Percentiles rank a stretch among this genome's conserved stretches.
phyloP scores from a whole-genome alignment of 2,329 filamentous ascomycete species.

The Alternaria brassicae region DNA sequence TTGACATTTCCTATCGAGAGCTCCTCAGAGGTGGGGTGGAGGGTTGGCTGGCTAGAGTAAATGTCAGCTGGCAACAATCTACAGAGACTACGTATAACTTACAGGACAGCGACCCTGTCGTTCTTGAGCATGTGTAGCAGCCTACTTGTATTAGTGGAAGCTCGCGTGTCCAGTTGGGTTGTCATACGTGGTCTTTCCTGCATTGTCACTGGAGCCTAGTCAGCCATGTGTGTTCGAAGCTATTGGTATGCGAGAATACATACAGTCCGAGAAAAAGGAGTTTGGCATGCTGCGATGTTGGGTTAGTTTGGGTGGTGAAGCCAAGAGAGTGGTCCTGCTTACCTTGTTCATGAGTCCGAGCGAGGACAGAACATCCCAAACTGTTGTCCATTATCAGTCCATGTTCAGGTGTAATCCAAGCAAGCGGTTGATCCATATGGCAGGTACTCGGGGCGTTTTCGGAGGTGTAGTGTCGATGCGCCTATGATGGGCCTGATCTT shows the following conservation, averaged over 20 bases:
- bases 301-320: slow-evolving; percentile 13
- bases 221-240: slow-evolving; percentile 15
- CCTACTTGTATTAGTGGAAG: slow-evolving; percentile 24
- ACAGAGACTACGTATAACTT: slow-evolving; percentile 53
- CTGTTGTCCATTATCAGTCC: slow-evolving; percentile 53
- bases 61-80: slow-evolving; percentile 9
- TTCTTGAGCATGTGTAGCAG: slow-evolving; percentile 91
- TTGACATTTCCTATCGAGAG: slow-evolving; percentile 66
- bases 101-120: slow-evolving; percentile 87
- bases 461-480: not conserved
- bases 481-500: slow-evolving; percentile 1
- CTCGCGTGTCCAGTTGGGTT: not conserved
- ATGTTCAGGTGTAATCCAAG: not conserved
- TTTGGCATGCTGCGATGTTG: slow-evolving; percentile 65
- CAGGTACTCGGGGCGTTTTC: not conserved
- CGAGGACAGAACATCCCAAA: slow-evolving; percentile 87
- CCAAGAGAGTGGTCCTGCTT: slow-evolving; percentile 5
- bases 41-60: slow-evolving; percentile 34
- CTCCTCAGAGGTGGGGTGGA: slow-evolving; percentile 69
- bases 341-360: slow-evolving; percentile 86
- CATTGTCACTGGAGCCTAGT: slow-evolving; percentile 88
- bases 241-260: not conserved
- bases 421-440: not conserved
- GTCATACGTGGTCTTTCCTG: slow-evolving; percentile 83
- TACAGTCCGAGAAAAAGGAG: slow-evolving; percentile 75